These are phyloP conservation scores for Agrocybe pediades DNA, from an alignment of 768 basidiomycete genomes.

Conservation along the genomic window DNA sequence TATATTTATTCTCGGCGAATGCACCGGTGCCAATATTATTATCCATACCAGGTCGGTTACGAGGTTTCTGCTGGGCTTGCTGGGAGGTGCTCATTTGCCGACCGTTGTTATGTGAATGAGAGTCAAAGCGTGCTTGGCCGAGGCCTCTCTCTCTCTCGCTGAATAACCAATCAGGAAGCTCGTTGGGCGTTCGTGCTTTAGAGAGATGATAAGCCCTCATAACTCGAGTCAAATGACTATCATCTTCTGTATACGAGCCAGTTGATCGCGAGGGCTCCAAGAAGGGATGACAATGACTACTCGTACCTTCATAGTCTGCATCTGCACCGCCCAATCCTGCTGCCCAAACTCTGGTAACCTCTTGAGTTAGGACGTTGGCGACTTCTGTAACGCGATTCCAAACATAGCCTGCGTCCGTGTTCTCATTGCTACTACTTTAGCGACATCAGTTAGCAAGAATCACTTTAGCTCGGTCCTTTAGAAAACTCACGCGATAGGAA, in stretches of 20 bases:
- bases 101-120: slow-evolving; percentile 11
- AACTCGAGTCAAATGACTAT: slow-evolving; percentile 60
- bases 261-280: not conserved
- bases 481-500: not conserved
- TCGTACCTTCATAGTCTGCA: slow-evolving; percentile 32
- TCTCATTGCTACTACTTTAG: not conserved
- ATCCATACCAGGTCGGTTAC: slow-evolving; percentile 10
- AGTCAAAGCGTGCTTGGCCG: slow-evolving; percentile 14
- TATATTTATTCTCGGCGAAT: not conserved
- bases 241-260: slow-evolving; percentile 48
- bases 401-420: slow-evolving; percentile 11
- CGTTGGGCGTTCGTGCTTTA: slow-evolving; percentile 55
- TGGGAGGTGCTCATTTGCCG: slow-evolving; percentile 4
- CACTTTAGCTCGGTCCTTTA: not conserved
- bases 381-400: slow-evolving; percentile 62
- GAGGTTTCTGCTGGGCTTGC: slow-evolving; percentile 4
- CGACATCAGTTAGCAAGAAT: not conserved
- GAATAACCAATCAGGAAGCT: slow-evolving; percentile 71
- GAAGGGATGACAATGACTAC: slow-evolving; percentile 27
- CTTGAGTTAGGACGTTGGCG: slow-evolving; percentile 54
- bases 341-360: slow-evolving; percentile 60
- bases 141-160: slow-evolving; percentile 48
- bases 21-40: not conserved
- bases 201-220: slow-evolving; percentile 71
- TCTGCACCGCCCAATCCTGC: slow-evolving; percentile 46